phyloP scores from a whole-genome alignment of 225 moss, liverwort and hornwort species.

The Anthoceros angustus region DNA sequence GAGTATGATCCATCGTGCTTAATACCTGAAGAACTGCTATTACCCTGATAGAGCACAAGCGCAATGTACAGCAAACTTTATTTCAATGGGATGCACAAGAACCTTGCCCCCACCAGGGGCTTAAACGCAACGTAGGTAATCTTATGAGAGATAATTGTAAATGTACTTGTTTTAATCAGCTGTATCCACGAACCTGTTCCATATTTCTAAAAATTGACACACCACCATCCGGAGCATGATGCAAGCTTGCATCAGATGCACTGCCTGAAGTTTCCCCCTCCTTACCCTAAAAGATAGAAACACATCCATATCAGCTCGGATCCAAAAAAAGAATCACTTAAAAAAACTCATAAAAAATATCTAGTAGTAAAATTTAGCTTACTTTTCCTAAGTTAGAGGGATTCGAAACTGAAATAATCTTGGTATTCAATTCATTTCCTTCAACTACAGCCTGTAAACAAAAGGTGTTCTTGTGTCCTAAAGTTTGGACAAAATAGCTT shows the following conservation, averaged over 20 bases:
- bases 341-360: not conserved
- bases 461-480: not conserved
- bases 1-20: not conserved
- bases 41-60: not conserved
- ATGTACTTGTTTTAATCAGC: no score
- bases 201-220: not conserved
- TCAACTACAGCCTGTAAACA: constrained; percentile 24
- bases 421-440: constrained; percentile 13
- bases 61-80: no score
- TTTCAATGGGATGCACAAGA: no score
- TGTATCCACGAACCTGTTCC: not conserved
- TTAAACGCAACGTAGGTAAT: no score
- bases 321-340: no score
- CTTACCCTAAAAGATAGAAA: not conserved
- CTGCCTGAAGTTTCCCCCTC: not conserved
- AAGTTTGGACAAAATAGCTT: not conserved
- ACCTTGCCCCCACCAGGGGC: no score
- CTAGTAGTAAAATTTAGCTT: not conserved
- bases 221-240: not conserved
- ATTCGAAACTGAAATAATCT: constrained; percentile 19
- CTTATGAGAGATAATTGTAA: no score
- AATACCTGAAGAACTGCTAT: not conserved
- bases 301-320: not conserved
- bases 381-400: not conserved
- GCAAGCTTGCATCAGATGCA: not conserved